Base-by-base conservation (phyloP, 1,284 basidiomycete genomes). In the Ustilago xerochloae region DNA sequence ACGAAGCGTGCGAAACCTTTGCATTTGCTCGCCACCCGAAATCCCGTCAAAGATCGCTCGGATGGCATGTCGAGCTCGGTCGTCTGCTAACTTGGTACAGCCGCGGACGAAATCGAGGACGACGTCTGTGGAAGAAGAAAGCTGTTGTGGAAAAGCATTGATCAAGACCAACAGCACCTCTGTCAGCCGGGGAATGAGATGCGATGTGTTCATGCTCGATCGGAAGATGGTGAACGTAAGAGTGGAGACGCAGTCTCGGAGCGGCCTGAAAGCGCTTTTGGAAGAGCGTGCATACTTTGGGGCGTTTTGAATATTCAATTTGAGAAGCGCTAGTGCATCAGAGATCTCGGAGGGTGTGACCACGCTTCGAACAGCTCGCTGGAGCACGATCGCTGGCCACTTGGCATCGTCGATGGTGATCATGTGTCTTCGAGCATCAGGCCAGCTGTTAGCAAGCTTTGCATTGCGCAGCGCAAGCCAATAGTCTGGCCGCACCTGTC, bases 401-500 rank as follows among this genome's bases (percentile, higher is more conserved):
- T 16, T 41, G 7, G 22, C 28, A 24, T 73, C 64, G 13, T 49
- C 18, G 22, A 63, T 41, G 29, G 18, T 53, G 48, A 57, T 36
- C 70, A 73, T 73, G n/a, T 55, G 32, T 24, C 56, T 47, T 15
- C 70, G 60, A 18, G 29, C 55, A 30, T 60, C 49, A 2, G 60
- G 35, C 70, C 70, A 73, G 54, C 59, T 60, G 8, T 49, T 30
- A 4, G 63, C 46, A 9, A 73, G 52, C 45, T 63, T 52, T 2
- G 70, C 64, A n/a, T 73, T 73, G 16, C 70, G 70, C 15, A 48
- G 29, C 5, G 63, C 26, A 8, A 73, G 47, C 16, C 62, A 67
- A 10, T 13, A 12, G 1, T 57, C 43, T 1, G 33, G 12, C 22
- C 43, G 38, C 7, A 48, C 22, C 6, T 46, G 15, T 1, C n/a